phyloP scores from a whole-genome alignment of 768 basidiomycete genomes.

The Pisolithus albus region DNA sequence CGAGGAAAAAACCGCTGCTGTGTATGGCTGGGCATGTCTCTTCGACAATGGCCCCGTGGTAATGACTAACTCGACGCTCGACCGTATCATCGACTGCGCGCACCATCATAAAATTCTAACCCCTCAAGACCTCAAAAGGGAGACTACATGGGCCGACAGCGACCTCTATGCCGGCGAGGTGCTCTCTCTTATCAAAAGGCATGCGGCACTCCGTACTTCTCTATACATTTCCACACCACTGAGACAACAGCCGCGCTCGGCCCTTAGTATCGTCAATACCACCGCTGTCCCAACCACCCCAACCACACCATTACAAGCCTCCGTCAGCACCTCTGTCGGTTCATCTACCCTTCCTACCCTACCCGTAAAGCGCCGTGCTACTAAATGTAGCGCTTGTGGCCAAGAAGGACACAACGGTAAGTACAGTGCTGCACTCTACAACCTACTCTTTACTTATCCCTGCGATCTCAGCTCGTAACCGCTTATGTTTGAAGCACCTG shows the following conservation, averaged over 20 bases:
- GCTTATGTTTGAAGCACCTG: no score
- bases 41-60: slow-evolving; percentile 11
- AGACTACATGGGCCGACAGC: slow-evolving; percentile 15
- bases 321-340: no score
- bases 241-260: background rate
- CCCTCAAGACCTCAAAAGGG: slow-evolving; percentile 14
- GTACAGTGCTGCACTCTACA: background rate
- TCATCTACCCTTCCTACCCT: background rate
- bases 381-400: slow-evolving; percentile 4
- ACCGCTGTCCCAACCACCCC: background rate
- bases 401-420: slow-evolving; percentile 6
- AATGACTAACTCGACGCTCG: slow-evolving; percentile 11
- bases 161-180: background rate
- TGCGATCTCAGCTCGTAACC: no score
- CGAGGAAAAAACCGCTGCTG: background rate
- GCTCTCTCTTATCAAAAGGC: background rate
- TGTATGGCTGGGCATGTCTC: slow-evolving; percentile 3
- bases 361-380: background rate
- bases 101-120: slow-evolving; percentile 4
- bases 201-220: background rate
- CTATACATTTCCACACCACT: background rate
- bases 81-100: slow-evolving; percentile 20
- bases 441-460: background rate
- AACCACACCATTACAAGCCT: no score
- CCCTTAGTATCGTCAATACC: background rate